Percentiles rank a stretch among this genome's conserved stretches.
phyloP scores from a whole-genome alignment of 139 green algal species.

The Coccomyxa sp. region DNA sequence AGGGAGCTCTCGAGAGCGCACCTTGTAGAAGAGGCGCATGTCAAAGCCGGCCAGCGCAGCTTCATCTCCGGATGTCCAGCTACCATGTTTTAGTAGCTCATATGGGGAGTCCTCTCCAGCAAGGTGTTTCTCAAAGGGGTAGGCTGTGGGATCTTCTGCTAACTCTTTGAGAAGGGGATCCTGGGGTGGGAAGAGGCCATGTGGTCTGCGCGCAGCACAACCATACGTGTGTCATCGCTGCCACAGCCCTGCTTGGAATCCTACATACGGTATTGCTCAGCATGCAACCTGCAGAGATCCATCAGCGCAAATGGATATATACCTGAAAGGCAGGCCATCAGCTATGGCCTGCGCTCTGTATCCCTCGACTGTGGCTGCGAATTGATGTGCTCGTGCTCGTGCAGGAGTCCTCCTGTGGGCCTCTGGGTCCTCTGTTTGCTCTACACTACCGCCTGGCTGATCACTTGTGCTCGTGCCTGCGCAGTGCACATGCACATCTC shows the following conservation, averaged over 20 bases:
- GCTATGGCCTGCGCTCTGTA: slow-evolving; percentile 15
- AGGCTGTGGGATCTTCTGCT: background rate
- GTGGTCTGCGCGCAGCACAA: background rate
- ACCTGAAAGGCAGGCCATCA: slow-evolving; percentile 28
- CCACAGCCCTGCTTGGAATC: no score
- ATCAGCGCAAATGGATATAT: background rate
- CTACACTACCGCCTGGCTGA: no score
- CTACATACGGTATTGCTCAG: no score
- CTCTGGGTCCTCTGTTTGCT: no score
- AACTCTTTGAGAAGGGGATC: slow-evolving; percentile 19
- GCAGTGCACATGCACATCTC: no score
- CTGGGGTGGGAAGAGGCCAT: slow-evolving; percentile 12
- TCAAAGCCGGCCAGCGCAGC: slow-evolving; percentile 27
- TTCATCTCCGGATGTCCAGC: slow-evolving; percentile 31
- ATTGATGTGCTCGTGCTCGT: background rate
- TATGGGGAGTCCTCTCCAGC: slow-evolving; percentile 10
- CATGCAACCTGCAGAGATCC: no score
- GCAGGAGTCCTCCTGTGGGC: background rate
- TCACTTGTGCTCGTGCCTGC: no score
- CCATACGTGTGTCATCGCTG: no score
- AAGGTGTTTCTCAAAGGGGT: slow-evolving; percentile 46
- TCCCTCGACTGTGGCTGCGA: slow-evolving; percentile 5
- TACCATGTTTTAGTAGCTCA: slow-evolving; percentile 17
- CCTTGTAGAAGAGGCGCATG: slow-evolving; percentile 41
- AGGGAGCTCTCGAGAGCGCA: background rate